phyloP scores from a whole-genome alignment of 257 asterid species.

The Lycium barbarum region DNA sequence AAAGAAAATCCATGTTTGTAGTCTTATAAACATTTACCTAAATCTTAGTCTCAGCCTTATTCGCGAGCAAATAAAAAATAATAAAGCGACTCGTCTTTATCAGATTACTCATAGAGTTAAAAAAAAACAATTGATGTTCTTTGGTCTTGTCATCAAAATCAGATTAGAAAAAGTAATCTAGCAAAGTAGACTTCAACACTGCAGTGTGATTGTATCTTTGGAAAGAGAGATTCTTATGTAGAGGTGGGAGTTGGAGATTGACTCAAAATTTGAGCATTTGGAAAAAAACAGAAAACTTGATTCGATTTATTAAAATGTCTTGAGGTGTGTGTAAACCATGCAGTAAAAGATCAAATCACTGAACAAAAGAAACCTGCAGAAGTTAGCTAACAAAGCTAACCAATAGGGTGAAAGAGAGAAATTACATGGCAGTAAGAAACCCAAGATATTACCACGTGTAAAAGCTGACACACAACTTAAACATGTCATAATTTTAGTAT shows the following conservation, averaged over 20 bases:
- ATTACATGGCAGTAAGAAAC: background rate
- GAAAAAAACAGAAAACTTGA: background rate
- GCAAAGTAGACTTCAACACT: background rate
- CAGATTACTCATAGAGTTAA: slow-evolving; percentile 14
- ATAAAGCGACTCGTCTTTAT: background rate
- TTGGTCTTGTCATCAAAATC: background rate
- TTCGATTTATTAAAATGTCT: background rate
- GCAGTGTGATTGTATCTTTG: too few relatives aligned
- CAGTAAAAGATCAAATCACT: background rate
- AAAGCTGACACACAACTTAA: background rate
- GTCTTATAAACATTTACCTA: slow-evolving; percentile 6
- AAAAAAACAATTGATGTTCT: background rate
- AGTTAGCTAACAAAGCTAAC: too few relatives aligned
- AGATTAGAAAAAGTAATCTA: background rate
- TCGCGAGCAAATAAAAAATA: slow-evolving; percentile 1
- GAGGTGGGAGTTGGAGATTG: background rate
- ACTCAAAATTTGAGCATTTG: background rate
- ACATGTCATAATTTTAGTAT: background rate
- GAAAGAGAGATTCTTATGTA: too few relatives aligned
- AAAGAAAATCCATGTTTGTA: background rate
- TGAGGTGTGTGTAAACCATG: background rate
- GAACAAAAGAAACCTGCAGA: too few relatives aligned
- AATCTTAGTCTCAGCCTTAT: background rate
- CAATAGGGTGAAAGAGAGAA: background rate
- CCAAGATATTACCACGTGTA: background rate